Conservation (phyloP, 495 filamentous ascomycete genomes). For the Annulohypoxylon nitens region DNA sequence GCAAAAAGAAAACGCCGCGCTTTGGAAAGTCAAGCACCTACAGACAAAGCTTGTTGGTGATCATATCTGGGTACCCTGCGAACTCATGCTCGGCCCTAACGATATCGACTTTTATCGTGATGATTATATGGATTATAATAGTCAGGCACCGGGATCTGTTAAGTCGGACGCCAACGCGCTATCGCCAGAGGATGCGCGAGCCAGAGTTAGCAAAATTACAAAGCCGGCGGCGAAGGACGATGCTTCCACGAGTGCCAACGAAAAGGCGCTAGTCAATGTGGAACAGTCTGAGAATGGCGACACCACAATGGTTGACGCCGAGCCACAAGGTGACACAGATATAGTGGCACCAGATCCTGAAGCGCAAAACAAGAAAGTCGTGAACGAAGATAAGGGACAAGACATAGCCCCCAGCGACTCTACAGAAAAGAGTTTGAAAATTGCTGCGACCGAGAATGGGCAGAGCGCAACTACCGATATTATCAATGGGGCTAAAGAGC, state of each 20-base stretch:
- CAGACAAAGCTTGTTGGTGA: slow-evolving; percentile 84
- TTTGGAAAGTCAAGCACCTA: slow-evolving; percentile 83
- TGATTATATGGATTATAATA: slow-evolving; percentile 46
- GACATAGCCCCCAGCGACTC: slow-evolving; percentile 45
- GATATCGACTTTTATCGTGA: slow-evolving; percentile 67
- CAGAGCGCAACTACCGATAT: slow-evolving; percentile 5
- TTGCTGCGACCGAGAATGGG: not conserved
- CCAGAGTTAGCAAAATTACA: slow-evolving; percentile 28
- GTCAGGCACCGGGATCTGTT: slow-evolving; percentile 39
- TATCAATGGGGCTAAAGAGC: slow-evolving; percentile 25
- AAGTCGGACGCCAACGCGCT: slow-evolving; percentile 39
- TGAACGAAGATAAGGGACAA: slow-evolving; percentile 17
- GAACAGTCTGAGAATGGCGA: slow-evolving; percentile 31
- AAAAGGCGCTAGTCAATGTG: slow-evolving; percentile 23
- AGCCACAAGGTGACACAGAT: slow-evolving; percentile 16
- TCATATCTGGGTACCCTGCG: slow-evolving; percentile 81
- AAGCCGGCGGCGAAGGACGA: slow-evolving; percentile 24
- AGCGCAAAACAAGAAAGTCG: slow-evolving; percentile 13
- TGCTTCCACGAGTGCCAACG: not conserved
- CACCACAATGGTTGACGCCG: slow-evolving; percentile 44
- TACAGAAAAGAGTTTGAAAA: slow-evolving; percentile 17
- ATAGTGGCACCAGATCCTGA: slow-evolving; percentile 5
- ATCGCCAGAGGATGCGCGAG: slow-evolving; percentile 33
- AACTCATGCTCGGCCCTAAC: slow-evolving; percentile 66
- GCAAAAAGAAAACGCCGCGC: slow-evolving; percentile 78